Conservation (phyloP, 345 rosid genomes). For the Gynandropsis gynandra region DNA sequence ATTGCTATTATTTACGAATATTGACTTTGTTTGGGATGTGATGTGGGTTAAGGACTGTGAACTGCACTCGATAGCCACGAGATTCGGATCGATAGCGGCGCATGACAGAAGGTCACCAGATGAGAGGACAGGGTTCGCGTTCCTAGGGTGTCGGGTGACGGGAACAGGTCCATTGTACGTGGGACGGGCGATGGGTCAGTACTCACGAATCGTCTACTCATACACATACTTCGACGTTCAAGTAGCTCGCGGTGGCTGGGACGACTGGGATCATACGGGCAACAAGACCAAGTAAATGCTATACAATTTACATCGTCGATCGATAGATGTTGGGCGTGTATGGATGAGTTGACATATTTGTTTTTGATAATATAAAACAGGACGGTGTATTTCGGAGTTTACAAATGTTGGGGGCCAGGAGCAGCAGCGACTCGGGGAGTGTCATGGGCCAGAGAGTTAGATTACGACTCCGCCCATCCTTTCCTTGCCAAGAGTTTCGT, state of each 20-base stretch:
- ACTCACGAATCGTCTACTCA: constrained; percentile 85
- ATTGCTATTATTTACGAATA: too few relatives aligned
- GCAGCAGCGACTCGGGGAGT: constrained; percentile 66
- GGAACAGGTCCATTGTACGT: constrained; percentile 77
- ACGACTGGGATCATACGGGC: constrained; percentile 86
- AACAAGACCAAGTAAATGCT: constrained; percentile 75
- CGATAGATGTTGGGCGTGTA: background rate
- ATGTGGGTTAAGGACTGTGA: constrained; percentile 62
- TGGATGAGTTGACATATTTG: too few relatives aligned
- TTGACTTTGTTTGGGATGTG: too few relatives aligned
- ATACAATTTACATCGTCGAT: background rate
- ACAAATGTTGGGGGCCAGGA: constrained; percentile 85
- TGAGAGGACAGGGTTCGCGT: constrained; percentile 89
- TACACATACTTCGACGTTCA: constrained; percentile 78
- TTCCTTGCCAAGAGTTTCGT: constrained; percentile 86
- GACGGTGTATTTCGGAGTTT: constrained; percentile 87
- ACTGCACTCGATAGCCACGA: constrained; percentile 79
- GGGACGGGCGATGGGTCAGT: constrained; percentile 97
- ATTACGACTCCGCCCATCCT: constrained; percentile 69
- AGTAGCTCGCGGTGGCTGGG: constrained; percentile 97
- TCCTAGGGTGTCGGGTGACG: constrained; percentile 65
- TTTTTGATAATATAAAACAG: constrained; percentile 36
- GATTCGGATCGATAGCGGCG: constrained; percentile 93
- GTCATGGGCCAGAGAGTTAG: constrained; percentile 85
- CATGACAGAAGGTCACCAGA: constrained; percentile 69